Conservation (phyloP, 1,284 basidiomycete species). For the Fistulinella staudtii region DNA sequence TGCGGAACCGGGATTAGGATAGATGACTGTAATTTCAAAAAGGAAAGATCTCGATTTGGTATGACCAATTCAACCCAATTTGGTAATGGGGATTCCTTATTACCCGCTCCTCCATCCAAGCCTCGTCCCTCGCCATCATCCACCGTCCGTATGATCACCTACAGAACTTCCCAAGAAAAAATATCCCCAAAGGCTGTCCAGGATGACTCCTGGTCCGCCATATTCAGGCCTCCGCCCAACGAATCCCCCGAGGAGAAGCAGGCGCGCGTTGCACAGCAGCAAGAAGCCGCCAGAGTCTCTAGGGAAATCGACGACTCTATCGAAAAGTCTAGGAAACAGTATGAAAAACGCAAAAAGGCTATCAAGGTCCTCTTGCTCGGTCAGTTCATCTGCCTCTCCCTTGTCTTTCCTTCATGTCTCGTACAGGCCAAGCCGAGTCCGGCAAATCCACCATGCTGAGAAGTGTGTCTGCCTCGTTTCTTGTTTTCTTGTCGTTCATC, state of each 20-base stretch:
- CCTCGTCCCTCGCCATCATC: background rate
- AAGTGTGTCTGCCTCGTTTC: conserved; percentile 37
- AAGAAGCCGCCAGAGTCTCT: conserved; percentile 44
- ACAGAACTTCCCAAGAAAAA: background rate
- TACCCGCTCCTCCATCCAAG: background rate
- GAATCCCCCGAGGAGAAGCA: conserved; percentile 46
- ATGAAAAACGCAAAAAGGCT: conserved; percentile 54
- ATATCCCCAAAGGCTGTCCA: background rate
- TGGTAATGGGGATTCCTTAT: background rate
- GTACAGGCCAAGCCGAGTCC: conserved; percentile 60
- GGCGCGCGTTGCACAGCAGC: conserved; percentile 37
- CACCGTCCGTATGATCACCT: conserved; percentile 3
- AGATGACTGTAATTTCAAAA: no score
- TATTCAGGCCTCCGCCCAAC: conserved; percentile 33
- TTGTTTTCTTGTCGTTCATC: background rate
- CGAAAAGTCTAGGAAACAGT: conserved; percentile 44
- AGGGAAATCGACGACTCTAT: conserved; percentile 57
- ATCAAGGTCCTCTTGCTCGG: conserved; percentile 64
- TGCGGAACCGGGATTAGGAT: no score
- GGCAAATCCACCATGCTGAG: conserved; percentile 68
- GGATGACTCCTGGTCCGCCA: conserved; percentile 23
- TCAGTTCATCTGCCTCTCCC: conserved; percentile 33
- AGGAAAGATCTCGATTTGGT: background rate
- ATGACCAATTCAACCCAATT: background rate
- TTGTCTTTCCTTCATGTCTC: background rate